Evolutionary conservation across 805 yeast species (phyloP).

Genomic region (Maudiozyma serrabonitensis): DNA sequence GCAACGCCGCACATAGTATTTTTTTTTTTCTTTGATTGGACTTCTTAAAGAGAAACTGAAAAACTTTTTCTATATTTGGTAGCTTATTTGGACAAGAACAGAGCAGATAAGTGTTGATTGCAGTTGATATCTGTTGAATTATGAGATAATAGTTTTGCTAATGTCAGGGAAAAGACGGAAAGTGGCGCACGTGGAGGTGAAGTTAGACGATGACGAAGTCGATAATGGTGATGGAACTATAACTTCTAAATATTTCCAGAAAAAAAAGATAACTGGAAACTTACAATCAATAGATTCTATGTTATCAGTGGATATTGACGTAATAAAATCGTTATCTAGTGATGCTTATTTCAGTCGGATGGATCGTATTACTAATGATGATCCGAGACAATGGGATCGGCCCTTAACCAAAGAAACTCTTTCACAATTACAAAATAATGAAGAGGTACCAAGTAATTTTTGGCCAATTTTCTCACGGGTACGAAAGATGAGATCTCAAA

Average conservation of each 20-base stretch:
- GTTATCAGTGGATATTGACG: background rate
- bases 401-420: constrained; percentile 8
- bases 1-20: background rate
- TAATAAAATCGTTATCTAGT: constrained; percentile 12
- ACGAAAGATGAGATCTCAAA: constrained; percentile 53
- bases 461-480: constrained; percentile 47
- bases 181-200: background rate
- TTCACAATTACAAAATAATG: constrained; percentile 1
- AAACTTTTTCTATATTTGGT: too few species aligned
- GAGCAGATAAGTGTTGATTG: too few species aligned
- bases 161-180: background rate
- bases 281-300: background rate
- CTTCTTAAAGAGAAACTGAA: background rate
- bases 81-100: too few species aligned
- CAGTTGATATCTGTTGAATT: background rate
- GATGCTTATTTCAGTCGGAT: constrained; percentile 19
- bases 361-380: constrained; percentile 16
- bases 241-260: constrained; percentile 1
- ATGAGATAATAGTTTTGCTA: background rate
- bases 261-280: background rate
- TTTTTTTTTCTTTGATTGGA: background rate
- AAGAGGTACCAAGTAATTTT: constrained; percentile 37
- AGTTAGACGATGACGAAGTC: background rate
- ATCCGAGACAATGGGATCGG: constrained; percentile 12
- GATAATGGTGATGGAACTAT: background rate